Evolutionary conservation across 2,329 filamentous ascomycete genomes (phyloP), one percentile per base, ranked within the genome.

Genomic region (Cordyceps fumosorosea): DNA sequence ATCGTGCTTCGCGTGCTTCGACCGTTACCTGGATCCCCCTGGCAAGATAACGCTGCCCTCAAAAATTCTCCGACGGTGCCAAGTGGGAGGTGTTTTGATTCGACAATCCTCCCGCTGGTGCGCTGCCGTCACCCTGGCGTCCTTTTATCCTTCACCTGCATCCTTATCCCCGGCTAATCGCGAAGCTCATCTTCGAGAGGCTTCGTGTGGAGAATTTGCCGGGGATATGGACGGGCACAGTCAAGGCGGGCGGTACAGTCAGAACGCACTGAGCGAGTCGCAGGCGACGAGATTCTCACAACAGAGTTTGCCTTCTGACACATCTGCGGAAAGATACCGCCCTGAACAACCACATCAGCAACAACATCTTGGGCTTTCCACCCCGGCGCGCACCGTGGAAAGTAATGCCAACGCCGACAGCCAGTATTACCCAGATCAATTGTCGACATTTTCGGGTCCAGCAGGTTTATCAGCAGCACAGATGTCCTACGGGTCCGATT

Each of bases 401-500:
- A 82, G 37, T n/a, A 37, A 74, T 71, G 80, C 79, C 73, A 80
- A 77, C 74, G 83, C 75, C 74, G 87, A 81, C 75, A 79, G 79
- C 70, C 78, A 77, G 54, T 87, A 86, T 73, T 87, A 87, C 67
- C 79, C 81, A 66, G 83, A 85, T 66, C 74, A 80, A 20, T 69
- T 79, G 55, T 71, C 80, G 60, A 75, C 78, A 1, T 86, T 83
- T 72, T 75, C 82, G 20, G 51, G 51, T 42, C 76, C 85, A 57
- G 73, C 80, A 50, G 79, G 84, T 65, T 81, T 92, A 74, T 80
- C 86, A 65, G 75, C 80, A 63, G 75, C 76, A 64, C 71, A 76
- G 55, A 78, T 84, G 73, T 72, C 77, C 58, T 89, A 90, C 74
- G 84, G 84, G 69, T 77, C 84, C 52, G 86, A 87, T 68, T 91